Base-by-base conservation (phyloP, 208 protist genomes). In the Endotrypanum monterogeii region DNA sequence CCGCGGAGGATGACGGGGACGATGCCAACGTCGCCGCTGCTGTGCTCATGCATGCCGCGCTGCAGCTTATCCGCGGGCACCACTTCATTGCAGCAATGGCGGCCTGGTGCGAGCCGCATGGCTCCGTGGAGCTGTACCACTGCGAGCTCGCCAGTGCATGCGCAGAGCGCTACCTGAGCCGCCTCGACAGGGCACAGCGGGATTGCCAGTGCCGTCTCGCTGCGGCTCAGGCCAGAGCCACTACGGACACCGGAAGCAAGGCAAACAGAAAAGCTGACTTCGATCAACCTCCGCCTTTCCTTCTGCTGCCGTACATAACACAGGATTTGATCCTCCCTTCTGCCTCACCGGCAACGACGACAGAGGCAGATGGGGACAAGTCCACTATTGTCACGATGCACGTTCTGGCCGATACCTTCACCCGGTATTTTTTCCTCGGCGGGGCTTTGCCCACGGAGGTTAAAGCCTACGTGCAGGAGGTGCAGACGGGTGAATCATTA, bases 131-230 rank as follows among this genome's bases (percentile, higher is more conserved):
- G 74, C 50, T 85, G 71, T 91, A 96, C 60, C 89, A 94, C 72
- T 89, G 83, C 74, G 77, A 95, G 74, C 87, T 95, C 16, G 93
- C 93, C 8, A 52, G 83, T 2, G 88, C 84, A 50, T 95, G 90
- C 61, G 93, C 92, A 6, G 57, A 57, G 20, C 85, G 73, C 55
- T 94, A 86, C 72, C 83, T 96, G 1, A 41, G 35, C 32, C 23
- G 54, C 20, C 4, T 70, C 16, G 76, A 77, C 61, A 48, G 20
- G 25, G 23, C 55, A 67, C 51, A 73, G 83, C 55, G 52, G 37
- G 86, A 83, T 52, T 92, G 87, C 73, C 32, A 61, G 25, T 74
- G 78, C 30, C 77, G 90, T 9, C 68, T 92, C 30, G 50, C 56
- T 14, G 81, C 86, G 5, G 82, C 86, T 12, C 72, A 82, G 67